A percentile compares a stretch with the other conserved stretches of the same genome.
phyloP scores from a whole-genome alignment of 163 green algal genomes.

The Chlorella variabilis region DNA sequence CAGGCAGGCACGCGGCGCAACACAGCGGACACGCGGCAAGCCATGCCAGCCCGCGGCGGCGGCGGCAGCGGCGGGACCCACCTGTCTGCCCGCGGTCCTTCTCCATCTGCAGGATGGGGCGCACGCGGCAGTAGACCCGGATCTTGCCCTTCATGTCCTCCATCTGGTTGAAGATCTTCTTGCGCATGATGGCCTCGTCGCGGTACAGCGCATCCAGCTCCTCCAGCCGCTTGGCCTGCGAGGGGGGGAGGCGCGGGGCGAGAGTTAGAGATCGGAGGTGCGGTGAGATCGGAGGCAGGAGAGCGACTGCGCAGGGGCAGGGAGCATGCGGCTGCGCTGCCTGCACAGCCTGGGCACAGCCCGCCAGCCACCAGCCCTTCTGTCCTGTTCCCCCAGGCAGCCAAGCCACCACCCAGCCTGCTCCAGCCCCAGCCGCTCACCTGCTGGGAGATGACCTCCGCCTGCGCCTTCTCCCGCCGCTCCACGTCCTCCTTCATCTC shows the following conservation, averaged over 20 bases:
- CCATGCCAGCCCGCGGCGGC: too few species aligned
- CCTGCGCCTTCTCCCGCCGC: slow-evolving; percentile 87
- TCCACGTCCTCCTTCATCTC: slow-evolving; percentile 92
- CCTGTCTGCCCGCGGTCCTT: slow-evolving; percentile 47
- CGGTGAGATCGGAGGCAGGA: not conserved
- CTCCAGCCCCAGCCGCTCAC: not conserved
- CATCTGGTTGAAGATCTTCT: slow-evolving; percentile 89
- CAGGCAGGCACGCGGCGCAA: too few species aligned
- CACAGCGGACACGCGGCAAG: too few species aligned
- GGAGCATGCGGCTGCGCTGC: too few species aligned
- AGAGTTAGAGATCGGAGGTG: not conserved
- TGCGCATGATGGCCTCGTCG: slow-evolving; percentile 70
- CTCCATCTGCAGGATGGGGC: slow-evolving; percentile 91
- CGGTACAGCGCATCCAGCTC: slow-evolving; percentile 87
- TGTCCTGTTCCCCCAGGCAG: too few species aligned
- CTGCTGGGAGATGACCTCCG: slow-evolving; percentile 51
- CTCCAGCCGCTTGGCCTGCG: slow-evolving; percentile 83
- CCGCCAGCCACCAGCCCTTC: too few species aligned
- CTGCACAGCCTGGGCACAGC: too few species aligned
- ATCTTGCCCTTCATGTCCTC: slow-evolving; percentile 96
- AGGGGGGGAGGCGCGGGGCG: not conserved
- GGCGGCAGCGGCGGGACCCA: too few species aligned
- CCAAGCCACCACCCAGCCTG: not conserved
- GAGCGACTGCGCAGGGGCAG: too few species aligned
- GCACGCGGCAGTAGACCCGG: slow-evolving; percentile 89